Base-by-base conservation (phyloP, 768 basidiomycete species). In the Podaxis mareebaensis region DNA sequence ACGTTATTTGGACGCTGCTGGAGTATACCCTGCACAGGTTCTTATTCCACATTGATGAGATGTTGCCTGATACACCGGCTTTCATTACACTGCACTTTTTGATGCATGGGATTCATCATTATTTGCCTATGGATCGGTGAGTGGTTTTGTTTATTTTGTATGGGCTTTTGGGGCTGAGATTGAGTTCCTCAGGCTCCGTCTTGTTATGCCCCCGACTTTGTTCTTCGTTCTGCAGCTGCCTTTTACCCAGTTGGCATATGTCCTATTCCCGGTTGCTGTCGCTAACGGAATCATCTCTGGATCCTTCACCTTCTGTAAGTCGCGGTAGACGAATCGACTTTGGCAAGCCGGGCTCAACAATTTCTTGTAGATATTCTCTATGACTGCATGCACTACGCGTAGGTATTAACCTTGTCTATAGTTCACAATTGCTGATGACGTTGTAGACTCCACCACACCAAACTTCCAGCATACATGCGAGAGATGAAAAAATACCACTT, bases 401-500 rank as follows among this genome's bases (percentile, higher is more conserved):
- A 77, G 74, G 89, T 77, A 7, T 69, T n/a, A 26, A 13, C 42
- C 24, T 51, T 20, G 38, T 53, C 22, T 13, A 57, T 58, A 30
- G 59, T 22, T 10, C 53, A 48, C 39, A 30, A 3, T 46, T 58
- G 15, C 13, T 71, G 49, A 67, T 33, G 57, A 61, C 61, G 56
- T 51, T 65, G 38, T 67, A 87, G 89, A 24, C 81, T 95, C 61
- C 95, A 96, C 73, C 95, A 97, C 77, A 90, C 92, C 2, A 86
- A 81, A 67, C 85, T 96, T 24, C 94, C 95, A 2, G 79, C 87
- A 39, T 97, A 98, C 77, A 74, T 99, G 77, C 83, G 83, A 63
- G 90, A 95, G 72, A 91, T 93, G 91, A 99, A 99, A 82, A 92
- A 92, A 73, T 99, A 98, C 72, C 97, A 99, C 70, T 85, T 99